Conservation (phyloP, 2,329 filamentous ascomycete species). For the Claviceps citrina region DNA sequence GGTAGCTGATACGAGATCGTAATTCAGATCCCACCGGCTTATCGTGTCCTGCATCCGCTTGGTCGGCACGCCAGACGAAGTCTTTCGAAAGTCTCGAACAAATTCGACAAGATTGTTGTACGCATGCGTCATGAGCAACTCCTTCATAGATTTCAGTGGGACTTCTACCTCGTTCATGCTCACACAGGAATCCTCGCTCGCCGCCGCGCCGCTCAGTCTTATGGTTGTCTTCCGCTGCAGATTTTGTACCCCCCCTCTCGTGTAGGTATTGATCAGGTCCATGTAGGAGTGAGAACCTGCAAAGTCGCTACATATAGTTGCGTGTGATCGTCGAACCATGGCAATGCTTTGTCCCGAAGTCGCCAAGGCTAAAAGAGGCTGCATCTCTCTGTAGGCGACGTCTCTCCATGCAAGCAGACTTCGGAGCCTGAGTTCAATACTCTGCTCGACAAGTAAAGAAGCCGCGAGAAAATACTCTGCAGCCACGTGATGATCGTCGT, state of each 20-base stretch:
- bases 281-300: conserved; percentile 29
- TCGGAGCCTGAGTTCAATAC: conserved; percentile 22
- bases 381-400: neutral
- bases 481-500: conserved; percentile 9
- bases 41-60: conserved; percentile 25
- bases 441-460: conserved; percentile 22
- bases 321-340: conserved; percentile 24
- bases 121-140: conserved; percentile 27
- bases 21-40: conserved; percentile 24
- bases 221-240: conserved; percentile 8
- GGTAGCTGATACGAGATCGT: conserved; percentile 23
- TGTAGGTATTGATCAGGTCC: conserved; percentile 25
- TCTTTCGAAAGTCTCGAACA: conserved; percentile 28
- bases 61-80: conserved; percentile 29
- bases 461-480: conserved; percentile 29
- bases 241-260: conserved; percentile 20
- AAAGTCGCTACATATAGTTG: conserved; percentile 29
- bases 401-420: conserved; percentile 9
- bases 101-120: conserved; percentile 30
- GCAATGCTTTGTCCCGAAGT: conserved; percentile 1
- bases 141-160: conserved; percentile 22
- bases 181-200: neutral
- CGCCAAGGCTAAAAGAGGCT: neutral
- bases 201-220: neutral
- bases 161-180: neutral